Percentiles rank a stretch among this genome's conserved stretches.
phyloP scores from a whole-genome alignment of 1,139 yeast genomes.

The Yamadazyma epiphylla region DNA sequence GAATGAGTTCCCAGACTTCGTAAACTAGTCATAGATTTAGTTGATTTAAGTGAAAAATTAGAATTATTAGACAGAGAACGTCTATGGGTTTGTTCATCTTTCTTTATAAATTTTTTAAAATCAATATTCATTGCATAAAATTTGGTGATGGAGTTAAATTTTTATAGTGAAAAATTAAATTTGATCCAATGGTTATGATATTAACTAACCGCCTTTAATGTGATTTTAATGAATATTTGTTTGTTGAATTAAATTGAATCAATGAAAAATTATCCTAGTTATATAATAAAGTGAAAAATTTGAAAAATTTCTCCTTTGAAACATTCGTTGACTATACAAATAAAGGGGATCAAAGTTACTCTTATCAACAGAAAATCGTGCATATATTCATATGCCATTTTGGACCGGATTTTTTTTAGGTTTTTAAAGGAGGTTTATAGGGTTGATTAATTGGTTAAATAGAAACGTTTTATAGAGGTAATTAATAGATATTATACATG shows the following conservation, averaged over 20 bases:
- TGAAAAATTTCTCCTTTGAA: constrained; percentile 3
- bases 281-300: constrained; percentile 7
- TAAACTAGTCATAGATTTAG: constrained; percentile 4
- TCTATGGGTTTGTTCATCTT: constrained; percentile 6
- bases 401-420: no score
- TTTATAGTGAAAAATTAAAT: no score
- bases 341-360: not conserved
- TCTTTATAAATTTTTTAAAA: not conserved
- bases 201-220: no score
- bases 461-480: no score
- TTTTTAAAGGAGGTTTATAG: no score
- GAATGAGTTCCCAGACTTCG: constrained; percentile 6
- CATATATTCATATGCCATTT: no score
- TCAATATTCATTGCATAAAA: not conserved
- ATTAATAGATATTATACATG: no score
- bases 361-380: not conserved
- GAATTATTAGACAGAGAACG: constrained; percentile 11
- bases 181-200: no score
- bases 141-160: no score
- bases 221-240: no score
- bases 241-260: not conserved
- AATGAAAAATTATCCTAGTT: not conserved
- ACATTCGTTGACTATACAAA: not conserved
- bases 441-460: no score
- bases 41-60: constrained; percentile 9